Evolutionary conservation across 805 yeast species (phyloP).

Genomic region (Pichia gijzeniarum): DNA sequence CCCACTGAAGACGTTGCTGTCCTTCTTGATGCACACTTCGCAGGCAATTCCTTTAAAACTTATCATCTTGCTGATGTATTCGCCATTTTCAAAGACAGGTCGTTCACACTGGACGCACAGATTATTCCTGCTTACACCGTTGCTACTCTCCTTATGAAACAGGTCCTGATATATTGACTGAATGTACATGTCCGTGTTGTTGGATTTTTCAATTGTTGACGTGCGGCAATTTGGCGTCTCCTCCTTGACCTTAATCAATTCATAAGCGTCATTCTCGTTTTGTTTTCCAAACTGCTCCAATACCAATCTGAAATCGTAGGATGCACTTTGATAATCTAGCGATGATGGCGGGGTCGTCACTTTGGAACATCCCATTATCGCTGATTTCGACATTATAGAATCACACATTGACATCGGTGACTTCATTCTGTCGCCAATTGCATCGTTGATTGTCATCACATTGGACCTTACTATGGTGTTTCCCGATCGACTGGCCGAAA

Average conservation of each 20-base stretch:
- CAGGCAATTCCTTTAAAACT: constrained; percentile 3
- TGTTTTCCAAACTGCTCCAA: not conserved
- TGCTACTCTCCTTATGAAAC: not conserved
- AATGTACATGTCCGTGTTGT: constrained; percentile 2
- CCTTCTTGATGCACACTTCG: not conserved
- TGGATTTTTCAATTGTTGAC: not conserved
- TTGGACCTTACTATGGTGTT: not conserved
- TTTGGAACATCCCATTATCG: not conserved
- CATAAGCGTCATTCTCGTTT: not conserved
- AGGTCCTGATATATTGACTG: constrained; percentile 4
- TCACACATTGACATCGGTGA: not conserved
- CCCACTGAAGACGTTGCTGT: not conserved
- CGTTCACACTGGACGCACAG: constrained; percentile 1
- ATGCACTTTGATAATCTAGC: constrained; percentile 4
- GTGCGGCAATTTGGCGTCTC: not conserved
- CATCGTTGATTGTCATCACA: not conserved
- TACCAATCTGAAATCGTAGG: constrained; percentile 7
- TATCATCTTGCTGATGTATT: not conserved
- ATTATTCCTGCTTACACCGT: not conserved
- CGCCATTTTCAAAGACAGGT: not conserved
- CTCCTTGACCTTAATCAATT: not conserved
- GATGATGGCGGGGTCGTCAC: constrained; percentile 7
- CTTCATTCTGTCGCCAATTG: not conserved
- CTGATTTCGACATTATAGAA: not conserved
- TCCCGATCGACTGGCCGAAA: too few species aligned